A percentile compares a stretch with the other conserved stretches of the same genome.
Evolutionary conservation across 1,139 yeast species (phyloP).

Genomic region (Zygotorulaspora mrakii): DNA sequence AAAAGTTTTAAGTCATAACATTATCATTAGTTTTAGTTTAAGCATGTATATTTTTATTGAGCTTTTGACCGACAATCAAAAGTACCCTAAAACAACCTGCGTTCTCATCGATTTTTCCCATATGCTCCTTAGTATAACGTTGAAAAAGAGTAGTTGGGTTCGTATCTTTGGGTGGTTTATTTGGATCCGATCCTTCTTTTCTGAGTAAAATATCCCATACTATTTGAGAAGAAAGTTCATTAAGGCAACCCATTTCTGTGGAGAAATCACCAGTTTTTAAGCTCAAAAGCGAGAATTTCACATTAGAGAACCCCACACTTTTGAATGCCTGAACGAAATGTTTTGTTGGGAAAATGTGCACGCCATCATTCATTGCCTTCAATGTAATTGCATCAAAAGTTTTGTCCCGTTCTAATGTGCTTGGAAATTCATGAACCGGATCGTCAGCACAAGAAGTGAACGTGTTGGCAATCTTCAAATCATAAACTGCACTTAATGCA

Average conservation of each 20-base stretch:
- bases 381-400: constrained; percentile 26
- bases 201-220: constrained; percentile 26
- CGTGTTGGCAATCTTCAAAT: constrained; percentile 27
- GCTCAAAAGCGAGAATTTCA: constrained; percentile 30
- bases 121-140: constrained; percentile 30
- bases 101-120: constrained; percentile 27
- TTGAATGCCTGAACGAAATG: constrained; percentile 27
- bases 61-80: constrained; percentile 32
- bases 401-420: constrained; percentile 28
- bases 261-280: constrained; percentile 31
- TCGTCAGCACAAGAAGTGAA: constrained; percentile 13
- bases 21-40: background rate
- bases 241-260: constrained; percentile 32
- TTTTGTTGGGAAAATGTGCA: constrained; percentile 31
- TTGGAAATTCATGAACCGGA: constrained; percentile 15
- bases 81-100: constrained; percentile 31
- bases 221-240: constrained; percentile 28
- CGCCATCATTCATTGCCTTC: constrained; percentile 30
- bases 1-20: background rate
- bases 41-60: constrained; percentile 14
- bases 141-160: constrained; percentile 24
- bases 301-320: constrained; percentile 31
- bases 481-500: constrained; percentile 25
- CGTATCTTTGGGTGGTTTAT: constrained; percentile 20
- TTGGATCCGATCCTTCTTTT: constrained; percentile 19